phyloP scores from a whole-genome alignment of 2,329 filamentous ascomycete species.

The Stachybotrys echinatus region DNA sequence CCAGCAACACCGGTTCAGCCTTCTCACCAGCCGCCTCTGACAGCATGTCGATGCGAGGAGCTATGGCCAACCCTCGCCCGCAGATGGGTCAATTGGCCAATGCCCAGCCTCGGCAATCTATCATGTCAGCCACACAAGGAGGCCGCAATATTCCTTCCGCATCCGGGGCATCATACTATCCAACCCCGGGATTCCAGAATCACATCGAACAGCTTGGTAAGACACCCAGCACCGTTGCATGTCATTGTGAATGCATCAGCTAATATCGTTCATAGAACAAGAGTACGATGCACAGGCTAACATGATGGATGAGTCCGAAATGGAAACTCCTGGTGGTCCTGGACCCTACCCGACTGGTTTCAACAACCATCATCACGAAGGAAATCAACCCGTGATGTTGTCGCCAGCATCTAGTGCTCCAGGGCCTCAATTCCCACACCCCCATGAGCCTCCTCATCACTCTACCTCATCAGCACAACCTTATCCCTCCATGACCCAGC shows the following conservation, averaged over 20 bases:
- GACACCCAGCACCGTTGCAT: constrained; percentile 35
- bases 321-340: constrained; percentile 60
- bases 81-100: constrained; percentile 22
- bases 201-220: constrained; percentile 95
- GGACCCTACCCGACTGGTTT: constrained; percentile 58
- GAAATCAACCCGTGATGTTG: constrained; percentile 36
- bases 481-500: constrained; percentile 61
- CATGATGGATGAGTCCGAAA: constrained; percentile 78
- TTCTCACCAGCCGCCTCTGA: constrained; percentile 42
- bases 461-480: constrained; percentile 20
- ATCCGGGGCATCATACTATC: constrained; percentile 60
- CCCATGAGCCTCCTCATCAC: constrained; percentile 30
- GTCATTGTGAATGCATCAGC: constrained; percentile 47
- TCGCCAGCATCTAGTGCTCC: constrained; percentile 34
- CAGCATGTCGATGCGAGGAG: constrained; percentile 38
- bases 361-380: constrained; percentile 30
- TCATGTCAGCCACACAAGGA: constrained; percentile 25
- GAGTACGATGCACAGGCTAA: constrained; percentile 91
- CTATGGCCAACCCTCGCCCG: constrained; percentile 24
- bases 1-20: constrained; percentile 41
- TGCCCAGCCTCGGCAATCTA: constrained; percentile 20
- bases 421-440: constrained; percentile 26
- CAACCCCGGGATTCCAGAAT: constrained; percentile 78
- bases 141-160: constrained; percentile 30
- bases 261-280: constrained; percentile 76